Percentiles rank a stretch among this genome's conserved stretches.
Conservation (phyloP, 192 early-diverging fungal genomes). For the Coemansia sp. region DNA sequence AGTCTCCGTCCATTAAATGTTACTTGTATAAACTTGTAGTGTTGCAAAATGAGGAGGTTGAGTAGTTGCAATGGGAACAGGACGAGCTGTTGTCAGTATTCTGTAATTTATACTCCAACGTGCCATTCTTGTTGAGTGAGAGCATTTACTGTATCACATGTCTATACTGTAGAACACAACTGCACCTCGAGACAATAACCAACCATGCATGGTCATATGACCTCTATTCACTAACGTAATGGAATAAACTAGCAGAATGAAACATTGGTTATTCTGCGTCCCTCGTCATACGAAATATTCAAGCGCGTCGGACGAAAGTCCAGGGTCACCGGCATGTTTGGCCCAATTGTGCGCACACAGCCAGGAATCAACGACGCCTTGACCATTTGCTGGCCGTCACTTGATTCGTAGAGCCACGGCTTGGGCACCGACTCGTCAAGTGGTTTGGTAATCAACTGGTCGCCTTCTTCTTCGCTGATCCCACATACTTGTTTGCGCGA, state of each 20-base stretch:
- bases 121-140: no score
- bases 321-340: slow-evolving; percentile 29
- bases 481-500: neutral
- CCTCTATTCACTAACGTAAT: no score
- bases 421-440: neutral
- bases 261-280: slow-evolving; percentile 17
- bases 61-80: no score
- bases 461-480: neutral
- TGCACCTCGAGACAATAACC: no score
- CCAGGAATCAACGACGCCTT: slow-evolving; percentile 27
- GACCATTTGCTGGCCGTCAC: slow-evolving; percentile 3
- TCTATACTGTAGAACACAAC: no score
- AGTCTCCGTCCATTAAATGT: neutral
- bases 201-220: neutral
- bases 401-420: slow-evolving; percentile 6
- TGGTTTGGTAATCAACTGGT: neutral
- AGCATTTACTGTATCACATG: no score
- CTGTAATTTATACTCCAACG: no score
- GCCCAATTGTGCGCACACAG: slow-evolving; percentile 29
- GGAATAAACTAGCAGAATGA: slow-evolving; percentile 3
- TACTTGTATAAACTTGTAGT: no score
- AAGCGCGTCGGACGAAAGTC: slow-evolving; percentile 30
- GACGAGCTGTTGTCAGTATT: no score
- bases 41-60: no score
- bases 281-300: slow-evolving; percentile 26